phyloP scores from a whole-genome alignment of 805 yeast genomes.

The Nakazawaea anatomiae region DNA sequence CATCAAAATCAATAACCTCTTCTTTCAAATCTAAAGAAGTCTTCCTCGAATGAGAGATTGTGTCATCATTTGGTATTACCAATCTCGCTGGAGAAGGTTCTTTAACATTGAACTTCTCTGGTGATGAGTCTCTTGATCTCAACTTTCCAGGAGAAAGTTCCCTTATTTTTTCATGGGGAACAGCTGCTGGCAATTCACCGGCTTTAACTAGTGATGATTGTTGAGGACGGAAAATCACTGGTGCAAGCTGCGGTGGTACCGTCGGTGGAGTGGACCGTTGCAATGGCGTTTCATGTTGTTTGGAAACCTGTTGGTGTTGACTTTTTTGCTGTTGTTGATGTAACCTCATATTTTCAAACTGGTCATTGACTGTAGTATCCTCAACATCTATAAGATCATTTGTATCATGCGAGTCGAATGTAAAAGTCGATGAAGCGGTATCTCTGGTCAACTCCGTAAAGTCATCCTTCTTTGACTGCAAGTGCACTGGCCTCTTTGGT shows the following conservation, averaged over 20 bases:
- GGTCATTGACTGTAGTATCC: constrained; percentile 1
- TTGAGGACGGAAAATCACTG: not conserved
- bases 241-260: not conserved
- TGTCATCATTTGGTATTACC: not conserved
- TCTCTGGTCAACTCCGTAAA: not conserved
- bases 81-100: not conserved
- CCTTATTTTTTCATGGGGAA: not conserved
- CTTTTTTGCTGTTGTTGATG: not conserved
- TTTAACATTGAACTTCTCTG: not conserved
- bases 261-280: not conserved
- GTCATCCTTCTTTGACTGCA: constrained; percentile 1
- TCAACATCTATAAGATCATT: constrained; percentile 5
- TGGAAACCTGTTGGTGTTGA: not conserved
- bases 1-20: constrained; percentile 8
- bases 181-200: not conserved
- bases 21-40: constrained; percentile 8
- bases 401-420: not conserved
- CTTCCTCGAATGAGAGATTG: not conserved
- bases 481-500: constrained; percentile 1
- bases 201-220: too few relatives aligned
- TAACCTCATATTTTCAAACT: not conserved
- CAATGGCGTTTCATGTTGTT: not conserved
- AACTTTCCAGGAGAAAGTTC: not conserved
- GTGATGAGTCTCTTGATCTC: not conserved
- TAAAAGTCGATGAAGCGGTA: not conserved